Evolutionary conservation across 768 basidiomycete genomes (phyloP).

Genomic region (Scleroderma citrinum): DNA sequence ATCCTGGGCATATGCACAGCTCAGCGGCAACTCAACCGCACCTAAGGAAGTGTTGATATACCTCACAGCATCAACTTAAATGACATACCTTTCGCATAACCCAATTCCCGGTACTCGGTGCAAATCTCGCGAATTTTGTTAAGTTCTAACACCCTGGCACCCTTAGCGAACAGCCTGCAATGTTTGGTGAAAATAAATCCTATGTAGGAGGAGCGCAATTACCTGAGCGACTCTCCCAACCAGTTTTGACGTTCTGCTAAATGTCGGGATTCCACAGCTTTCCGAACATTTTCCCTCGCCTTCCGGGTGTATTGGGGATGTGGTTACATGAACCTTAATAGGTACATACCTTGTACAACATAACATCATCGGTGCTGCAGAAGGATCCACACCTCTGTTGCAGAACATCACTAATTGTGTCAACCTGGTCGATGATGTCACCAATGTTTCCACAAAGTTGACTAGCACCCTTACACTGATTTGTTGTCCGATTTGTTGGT

Average conservation of each 20-base stretch:
- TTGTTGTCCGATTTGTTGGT: conserved; percentile 96
- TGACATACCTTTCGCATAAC: conserved; percentile 70
- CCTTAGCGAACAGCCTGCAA: conserved; percentile 79
- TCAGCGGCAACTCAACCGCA: conserved; percentile 77
- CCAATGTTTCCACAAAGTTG: not conserved
- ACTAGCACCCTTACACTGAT: conserved; percentile 61
- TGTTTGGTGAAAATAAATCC: conserved; percentile 4
- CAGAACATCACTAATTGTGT: conserved; percentile 91
- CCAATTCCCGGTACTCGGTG: conserved; percentile 82
- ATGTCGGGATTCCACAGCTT: conserved; percentile 78
- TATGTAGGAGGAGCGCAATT: not conserved
- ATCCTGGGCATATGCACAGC: conserved; percentile 77
- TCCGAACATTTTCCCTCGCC: conserved; percentile 92
- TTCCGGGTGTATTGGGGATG: conserved; percentile 24
- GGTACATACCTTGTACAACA: conserved; percentile 80
- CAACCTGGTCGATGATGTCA: conserved; percentile 54
- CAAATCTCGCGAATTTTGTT: conserved; percentile 82
- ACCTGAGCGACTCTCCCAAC: conserved; percentile 87
- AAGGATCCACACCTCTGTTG: conserved; percentile 96
- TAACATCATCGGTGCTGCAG: conserved; percentile 97
- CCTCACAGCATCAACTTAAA: not conserved
- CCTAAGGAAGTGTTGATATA: conserved; percentile 38
- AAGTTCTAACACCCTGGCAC: conserved; percentile 76
- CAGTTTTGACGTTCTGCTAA: conserved; percentile 68
- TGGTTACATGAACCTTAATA: conserved; percentile 2